Percentiles rank a stretch among this genome's conserved stretches.
Conservation (phyloP, 495 filamentous ascomycete species). For the Xylaria cubensis region DNA sequence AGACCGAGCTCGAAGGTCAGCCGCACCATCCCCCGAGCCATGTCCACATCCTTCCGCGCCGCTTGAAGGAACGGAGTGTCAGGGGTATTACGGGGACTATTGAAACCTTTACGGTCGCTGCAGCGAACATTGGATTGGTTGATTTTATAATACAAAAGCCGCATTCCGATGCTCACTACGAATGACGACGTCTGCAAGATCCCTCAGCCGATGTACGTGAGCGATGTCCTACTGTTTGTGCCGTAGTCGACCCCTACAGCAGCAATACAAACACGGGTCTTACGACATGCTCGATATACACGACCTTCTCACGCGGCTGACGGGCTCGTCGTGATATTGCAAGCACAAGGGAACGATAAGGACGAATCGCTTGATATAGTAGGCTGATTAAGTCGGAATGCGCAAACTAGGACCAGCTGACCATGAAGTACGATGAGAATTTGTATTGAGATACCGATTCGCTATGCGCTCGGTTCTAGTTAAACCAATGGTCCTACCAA, state of each 20-base stretch:
- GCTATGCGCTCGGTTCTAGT: background rate
- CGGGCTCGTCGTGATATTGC: background rate
- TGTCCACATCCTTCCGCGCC: slow-evolving; percentile 19
- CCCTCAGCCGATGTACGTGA: background rate
- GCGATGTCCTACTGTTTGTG: background rate
- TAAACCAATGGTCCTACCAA: background rate
- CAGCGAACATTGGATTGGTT: background rate
- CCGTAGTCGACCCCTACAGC: background rate
- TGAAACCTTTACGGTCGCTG: background rate
- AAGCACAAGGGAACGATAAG: background rate
- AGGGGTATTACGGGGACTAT: background rate
- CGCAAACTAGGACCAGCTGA: background rate
- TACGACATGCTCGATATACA: background rate
- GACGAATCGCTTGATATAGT: background rate
- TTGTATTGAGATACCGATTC: background rate
- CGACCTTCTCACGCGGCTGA: background rate
- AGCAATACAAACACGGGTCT: background rate
- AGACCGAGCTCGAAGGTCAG: slow-evolving; percentile 28
- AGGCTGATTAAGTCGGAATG: background rate
- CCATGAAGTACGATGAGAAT: background rate
- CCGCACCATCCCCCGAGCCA: slow-evolving; percentile 34
- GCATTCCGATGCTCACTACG: background rate
- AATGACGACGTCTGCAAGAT: background rate
- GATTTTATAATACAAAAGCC: background rate
- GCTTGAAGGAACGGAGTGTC: background rate